Evolutionary conservation across 179 eudicot genomes (phyloP).

Genomic region (Beta macrorhiza): DNA sequence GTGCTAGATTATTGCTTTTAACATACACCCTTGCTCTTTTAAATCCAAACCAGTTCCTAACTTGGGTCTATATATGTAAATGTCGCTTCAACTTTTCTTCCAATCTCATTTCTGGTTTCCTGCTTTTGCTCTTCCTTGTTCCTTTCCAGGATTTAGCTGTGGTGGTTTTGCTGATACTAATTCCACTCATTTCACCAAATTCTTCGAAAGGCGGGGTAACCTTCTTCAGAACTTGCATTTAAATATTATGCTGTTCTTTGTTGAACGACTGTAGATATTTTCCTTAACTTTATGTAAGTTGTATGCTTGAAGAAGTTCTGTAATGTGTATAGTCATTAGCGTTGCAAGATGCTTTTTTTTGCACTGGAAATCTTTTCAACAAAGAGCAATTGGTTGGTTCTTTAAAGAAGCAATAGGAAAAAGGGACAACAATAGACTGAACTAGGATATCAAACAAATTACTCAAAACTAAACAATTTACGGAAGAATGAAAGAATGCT

Average conservation of each 20-base stretch:
- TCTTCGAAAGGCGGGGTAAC: conserved; percentile 99
- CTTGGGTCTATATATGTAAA: neutral
- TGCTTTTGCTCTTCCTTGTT: conserved; percentile 8
- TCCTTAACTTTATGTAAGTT: conserved; percentile 3
- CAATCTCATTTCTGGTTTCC: neutral
- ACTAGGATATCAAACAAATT: too few relatives aligned
- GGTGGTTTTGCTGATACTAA: conserved; percentile 95
- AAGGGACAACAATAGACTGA: too few relatives aligned
- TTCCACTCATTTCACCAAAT: conserved; percentile 96
- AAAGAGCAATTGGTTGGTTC: neutral
- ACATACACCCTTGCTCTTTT: conserved; percentile 9
- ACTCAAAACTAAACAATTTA: too few relatives aligned
- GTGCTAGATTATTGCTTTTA: conserved; percentile 9
- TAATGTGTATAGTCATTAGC: neutral
- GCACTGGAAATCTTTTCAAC: neutral
- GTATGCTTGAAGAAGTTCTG: neutral
- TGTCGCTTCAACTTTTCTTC: neutral
- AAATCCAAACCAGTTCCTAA: neutral
- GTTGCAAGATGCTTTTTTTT: neutral
- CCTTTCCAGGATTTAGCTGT: conserved; percentile 88
- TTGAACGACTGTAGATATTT: neutral
- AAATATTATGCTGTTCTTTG: conserved; percentile 3
- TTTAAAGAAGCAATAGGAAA: neutral
- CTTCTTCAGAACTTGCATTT: conserved; percentile 22
- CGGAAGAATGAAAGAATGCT: too few relatives aligned